A percentile compares a stretch with the other conserved stretches of the same genome.
Conservation (phyloP, 139 green algal species). For the Chlorella sorokiniana region DNA sequence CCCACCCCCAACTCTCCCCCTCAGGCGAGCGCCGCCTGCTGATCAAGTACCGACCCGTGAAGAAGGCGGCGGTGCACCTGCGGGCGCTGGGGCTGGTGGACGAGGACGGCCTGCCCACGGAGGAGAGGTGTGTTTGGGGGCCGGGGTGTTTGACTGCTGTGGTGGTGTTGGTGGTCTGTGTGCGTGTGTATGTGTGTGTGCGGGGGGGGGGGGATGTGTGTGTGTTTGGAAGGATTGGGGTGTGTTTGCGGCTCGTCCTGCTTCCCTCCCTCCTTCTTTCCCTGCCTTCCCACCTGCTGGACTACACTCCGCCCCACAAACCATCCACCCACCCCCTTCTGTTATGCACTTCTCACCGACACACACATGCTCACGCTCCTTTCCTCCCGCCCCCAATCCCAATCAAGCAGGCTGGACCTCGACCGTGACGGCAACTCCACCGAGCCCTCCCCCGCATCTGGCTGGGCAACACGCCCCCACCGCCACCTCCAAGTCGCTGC, state of each 20-base stretch:
- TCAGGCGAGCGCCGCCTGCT: constrained; percentile 43
- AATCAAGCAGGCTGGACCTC: neutral
- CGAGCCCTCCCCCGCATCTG: constrained; percentile 54
- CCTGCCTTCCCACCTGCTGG: no score
- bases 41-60: constrained; percentile 51
- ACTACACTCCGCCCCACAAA: no score
- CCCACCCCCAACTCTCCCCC: neutral
- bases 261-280: neutral
- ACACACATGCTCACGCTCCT: neutral
- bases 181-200: no score
- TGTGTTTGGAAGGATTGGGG: neutral
- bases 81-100: constrained; percentile 18
- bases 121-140: constrained; percentile 28
- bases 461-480: constrained; percentile 59
- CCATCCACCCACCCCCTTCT: no score
- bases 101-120: constrained; percentile 18
- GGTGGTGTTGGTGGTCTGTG: no score
- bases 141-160: no score
- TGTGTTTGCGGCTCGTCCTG: no score
- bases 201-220: neutral
- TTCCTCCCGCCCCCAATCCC: neutral
- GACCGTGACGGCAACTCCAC: constrained; percentile 34
- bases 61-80: constrained; percentile 51
- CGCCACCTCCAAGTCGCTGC: constrained; percentile 47
- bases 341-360: no score